phyloP scores from a whole-genome alignment of 805 yeast genomes.

The Teunomyces atbi region DNA sequence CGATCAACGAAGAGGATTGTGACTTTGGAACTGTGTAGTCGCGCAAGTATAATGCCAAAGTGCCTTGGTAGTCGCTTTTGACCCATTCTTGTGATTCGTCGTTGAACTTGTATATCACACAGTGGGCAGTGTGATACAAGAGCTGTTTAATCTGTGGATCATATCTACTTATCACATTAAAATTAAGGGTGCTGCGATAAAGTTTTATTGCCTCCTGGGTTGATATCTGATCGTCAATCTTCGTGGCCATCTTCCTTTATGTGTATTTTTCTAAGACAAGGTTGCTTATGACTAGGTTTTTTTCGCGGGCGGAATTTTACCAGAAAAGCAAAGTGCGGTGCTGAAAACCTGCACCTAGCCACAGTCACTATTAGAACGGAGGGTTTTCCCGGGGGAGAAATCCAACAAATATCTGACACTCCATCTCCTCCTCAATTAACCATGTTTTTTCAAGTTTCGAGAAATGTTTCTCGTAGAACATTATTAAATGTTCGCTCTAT shows the following conservation, averaged over 20 bases:
- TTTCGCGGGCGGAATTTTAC: background rate
- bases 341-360: background rate
- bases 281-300: background rate
- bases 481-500: constrained; percentile 8
- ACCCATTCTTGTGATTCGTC: constrained; percentile 62
- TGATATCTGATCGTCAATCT: constrained; percentile 32
- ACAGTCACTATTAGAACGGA: background rate
- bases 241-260: background rate
- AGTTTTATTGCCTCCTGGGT: constrained; percentile 52
- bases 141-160: constrained; percentile 71
- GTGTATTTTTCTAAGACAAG: background rate
- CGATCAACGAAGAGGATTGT: constrained; percentile 18
- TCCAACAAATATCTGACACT: background rate
- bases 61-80: constrained; percentile 68
- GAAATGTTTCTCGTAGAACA: background rate
- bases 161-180: constrained; percentile 73
- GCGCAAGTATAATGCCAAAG: constrained; percentile 62
- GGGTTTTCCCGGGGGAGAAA: background rate
- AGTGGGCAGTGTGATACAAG: constrained; percentile 66
- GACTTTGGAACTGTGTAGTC: constrained; percentile 26
- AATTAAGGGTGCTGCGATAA: constrained; percentile 66
- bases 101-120: constrained; percentile 66
- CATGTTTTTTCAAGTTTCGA: constrained; percentile 6
- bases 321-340: background rate
- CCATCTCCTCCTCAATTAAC: background rate